Conservation (phyloP, 768 basidiomycete genomes). For the Leucosporidium scottii region DNA sequence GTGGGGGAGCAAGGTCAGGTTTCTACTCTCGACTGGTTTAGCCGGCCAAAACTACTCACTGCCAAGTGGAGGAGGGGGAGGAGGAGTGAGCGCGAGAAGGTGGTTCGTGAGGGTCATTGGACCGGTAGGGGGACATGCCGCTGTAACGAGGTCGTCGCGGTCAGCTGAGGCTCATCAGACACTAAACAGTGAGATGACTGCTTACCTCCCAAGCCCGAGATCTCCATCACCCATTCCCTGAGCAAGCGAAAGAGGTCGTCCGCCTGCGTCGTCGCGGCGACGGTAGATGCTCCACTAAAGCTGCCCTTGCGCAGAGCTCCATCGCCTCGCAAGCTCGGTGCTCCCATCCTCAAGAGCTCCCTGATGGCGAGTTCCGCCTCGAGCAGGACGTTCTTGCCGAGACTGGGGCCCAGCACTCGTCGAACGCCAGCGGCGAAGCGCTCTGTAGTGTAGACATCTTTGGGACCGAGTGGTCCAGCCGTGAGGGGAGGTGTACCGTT, state of each 20-base stretch:
- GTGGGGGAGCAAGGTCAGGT: conserved; percentile 48
- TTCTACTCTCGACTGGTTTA: conserved; percentile 6
- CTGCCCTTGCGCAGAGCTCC: conserved; percentile 14
- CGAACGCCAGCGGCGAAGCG: conserved; percentile 60
- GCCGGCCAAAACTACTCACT: conserved; percentile 24
- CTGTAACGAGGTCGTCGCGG: background rate
- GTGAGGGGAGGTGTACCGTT: background rate
- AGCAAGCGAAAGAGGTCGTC: conserved; percentile 35
- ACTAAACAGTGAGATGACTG: conserved; percentile 7
- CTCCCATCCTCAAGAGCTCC: conserved; percentile 51
- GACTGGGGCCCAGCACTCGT: conserved; percentile 64
- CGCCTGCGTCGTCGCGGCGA: conserved; percentile 19
- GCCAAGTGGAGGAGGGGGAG: background rate
- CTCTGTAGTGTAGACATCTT: conserved; percentile 53
- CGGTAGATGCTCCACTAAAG: background rate
- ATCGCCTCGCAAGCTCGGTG: conserved; percentile 57
- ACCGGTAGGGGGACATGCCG: background rate
- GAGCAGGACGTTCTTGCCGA: conserved; percentile 84
- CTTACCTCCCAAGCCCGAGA: conserved; percentile 69
- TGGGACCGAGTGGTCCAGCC: background rate
- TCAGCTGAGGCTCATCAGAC: background rate
- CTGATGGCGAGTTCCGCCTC: conserved; percentile 89
- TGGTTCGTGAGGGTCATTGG: conserved; percentile 2
- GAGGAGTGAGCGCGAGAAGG: conserved; percentile 4
- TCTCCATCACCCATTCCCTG: conserved; percentile 52